phyloP scores from a whole-genome alignment of 2,329 filamentous ascomycete species.

The Botryosphaeria agaves region DNA sequence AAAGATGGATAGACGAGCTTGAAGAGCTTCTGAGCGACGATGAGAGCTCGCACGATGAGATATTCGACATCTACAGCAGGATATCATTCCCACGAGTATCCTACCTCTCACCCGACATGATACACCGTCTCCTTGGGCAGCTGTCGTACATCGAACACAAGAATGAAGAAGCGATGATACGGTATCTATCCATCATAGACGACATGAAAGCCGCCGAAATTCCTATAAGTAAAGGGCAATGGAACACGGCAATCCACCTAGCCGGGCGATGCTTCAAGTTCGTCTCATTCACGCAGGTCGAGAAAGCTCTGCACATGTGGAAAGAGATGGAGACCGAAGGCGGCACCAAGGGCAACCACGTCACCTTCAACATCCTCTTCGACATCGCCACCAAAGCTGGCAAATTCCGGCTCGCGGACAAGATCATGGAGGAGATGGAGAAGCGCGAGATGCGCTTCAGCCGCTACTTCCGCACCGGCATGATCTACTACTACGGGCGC shows the following conservation, averaged over 20 bases:
- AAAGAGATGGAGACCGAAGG: conserved; percentile 70
- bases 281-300: conserved; percentile 40
- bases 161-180: conserved; percentile 47
- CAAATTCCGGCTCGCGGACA: conserved; percentile 69
- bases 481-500: conserved; percentile 74
- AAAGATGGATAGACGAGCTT: conserved; percentile 17
- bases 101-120: conserved; percentile 30
- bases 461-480: conserved; percentile 63
- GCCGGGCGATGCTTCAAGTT: conserved; percentile 52
- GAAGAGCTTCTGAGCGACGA: conserved; percentile 24
- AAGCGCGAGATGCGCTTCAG: conserved; percentile 49
- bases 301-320: conserved; percentile 64
- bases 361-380: conserved; percentile 91
- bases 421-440: conserved; percentile 69
- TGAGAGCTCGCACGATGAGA: conserved; percentile 25
- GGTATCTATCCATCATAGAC: conserved; percentile 68
- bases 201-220: conserved; percentile 66
- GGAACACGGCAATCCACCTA: conserved; percentile 72
- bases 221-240: conserved; percentile 49
- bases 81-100: conserved; percentile 36
- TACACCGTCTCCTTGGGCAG: conserved; percentile 48
- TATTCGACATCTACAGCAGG: conserved; percentile 35
- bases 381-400: conserved; percentile 73
- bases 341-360: conserved; percentile 45
- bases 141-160: conserved; percentile 47